These are phyloP conservation scores for Viridothelium virens DNA, from an alignment of 495 filamentous ascomycete genomes.

Conservation along the genomic window DNA sequence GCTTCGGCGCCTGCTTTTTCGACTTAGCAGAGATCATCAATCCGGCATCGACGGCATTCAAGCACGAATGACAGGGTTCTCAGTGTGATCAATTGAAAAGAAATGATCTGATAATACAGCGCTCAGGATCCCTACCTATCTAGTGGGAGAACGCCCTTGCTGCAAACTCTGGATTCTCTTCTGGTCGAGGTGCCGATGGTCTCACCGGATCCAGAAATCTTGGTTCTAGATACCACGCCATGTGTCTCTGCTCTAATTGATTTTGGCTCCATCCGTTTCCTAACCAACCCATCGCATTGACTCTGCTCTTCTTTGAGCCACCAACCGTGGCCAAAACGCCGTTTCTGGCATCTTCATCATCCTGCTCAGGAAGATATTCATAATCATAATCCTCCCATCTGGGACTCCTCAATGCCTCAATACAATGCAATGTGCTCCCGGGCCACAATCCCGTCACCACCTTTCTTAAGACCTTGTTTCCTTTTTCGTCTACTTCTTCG, in stretches of 20 bases:
- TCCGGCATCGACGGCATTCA: too few relatives aligned
- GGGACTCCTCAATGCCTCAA: slow-evolving; percentile 29
- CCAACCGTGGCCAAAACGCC: slow-evolving; percentile 19
- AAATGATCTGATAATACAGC: too few relatives aligned
- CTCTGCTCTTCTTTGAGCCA: background rate
- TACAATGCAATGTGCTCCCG: slow-evolving; percentile 29
- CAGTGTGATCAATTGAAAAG: too few relatives aligned
- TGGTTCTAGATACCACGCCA: slow-evolving; percentile 12
- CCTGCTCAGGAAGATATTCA: slow-evolving; percentile 11
- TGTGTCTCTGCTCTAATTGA: slow-evolving; percentile 16
- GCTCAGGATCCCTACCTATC: background rate
- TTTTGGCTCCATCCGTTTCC: slow-evolving; percentile 26
- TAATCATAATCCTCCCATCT: slow-evolving; percentile 33
- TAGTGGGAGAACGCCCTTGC: slow-evolving; percentile 13
- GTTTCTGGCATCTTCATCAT: background rate
- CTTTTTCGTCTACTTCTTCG: background rate
- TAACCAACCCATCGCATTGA: slow-evolving; percentile 27
- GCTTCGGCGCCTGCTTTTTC: too few relatives aligned
- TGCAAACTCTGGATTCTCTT: slow-evolving; percentile 5
- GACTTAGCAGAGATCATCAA: too few relatives aligned
- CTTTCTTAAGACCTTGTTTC: slow-evolving; percentile 5
- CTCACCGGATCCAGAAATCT: slow-evolving; percentile 6
- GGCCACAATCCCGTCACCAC: slow-evolving; percentile 28
- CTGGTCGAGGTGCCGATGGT: background rate
- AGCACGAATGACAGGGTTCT: too few relatives aligned